phyloP scores from a whole-genome alignment of 805 yeast genomes.

The Metschnikowia gruessii region DNA sequence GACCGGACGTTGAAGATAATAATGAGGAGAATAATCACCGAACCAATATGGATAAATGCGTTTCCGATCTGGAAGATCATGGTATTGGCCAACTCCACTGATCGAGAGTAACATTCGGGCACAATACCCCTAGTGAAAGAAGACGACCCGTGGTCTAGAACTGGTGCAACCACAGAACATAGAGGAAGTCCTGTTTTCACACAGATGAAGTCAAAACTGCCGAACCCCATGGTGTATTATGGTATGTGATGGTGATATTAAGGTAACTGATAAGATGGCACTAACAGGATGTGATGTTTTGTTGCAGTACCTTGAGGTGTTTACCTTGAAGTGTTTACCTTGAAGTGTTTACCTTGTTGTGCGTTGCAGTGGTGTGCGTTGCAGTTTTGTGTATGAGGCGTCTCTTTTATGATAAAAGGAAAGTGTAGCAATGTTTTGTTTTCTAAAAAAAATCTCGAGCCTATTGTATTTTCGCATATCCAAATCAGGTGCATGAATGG shows the following conservation, averaged over 20 bases:
- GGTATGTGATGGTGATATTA: too few species aligned
- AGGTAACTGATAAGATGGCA: not conserved
- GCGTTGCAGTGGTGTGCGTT: too few species aligned
- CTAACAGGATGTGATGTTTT: too few species aligned
- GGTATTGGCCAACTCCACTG: constrained; percentile 87
- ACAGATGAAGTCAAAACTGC: constrained; percentile 64
- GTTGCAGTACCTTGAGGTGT: too few species aligned
- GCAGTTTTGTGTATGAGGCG: too few species aligned
- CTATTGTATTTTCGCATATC: constrained; percentile 4
- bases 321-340: too few species aligned
- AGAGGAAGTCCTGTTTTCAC: constrained; percentile 68
- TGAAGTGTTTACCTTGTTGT: too few species aligned
- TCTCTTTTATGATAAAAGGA: too few species aligned
- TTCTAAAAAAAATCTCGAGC: constrained; percentile 1
- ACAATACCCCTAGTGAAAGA: constrained; percentile 56
- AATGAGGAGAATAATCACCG: constrained; percentile 60
- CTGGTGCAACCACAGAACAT: constrained; percentile 69
- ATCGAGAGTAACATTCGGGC: constrained; percentile 79
- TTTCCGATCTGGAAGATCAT: constrained; percentile 86
- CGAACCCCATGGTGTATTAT: constrained; percentile 58
- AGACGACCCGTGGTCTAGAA: constrained; percentile 24
- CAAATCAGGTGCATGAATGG: constrained; percentile 7
- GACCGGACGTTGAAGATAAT: constrained; percentile 74
- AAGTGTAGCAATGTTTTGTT: not conserved
- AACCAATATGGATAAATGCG: constrained; percentile 79